Evolutionary conservation across 306 rosid species (phyloP).

Genomic region (Quercus suber): DNA sequence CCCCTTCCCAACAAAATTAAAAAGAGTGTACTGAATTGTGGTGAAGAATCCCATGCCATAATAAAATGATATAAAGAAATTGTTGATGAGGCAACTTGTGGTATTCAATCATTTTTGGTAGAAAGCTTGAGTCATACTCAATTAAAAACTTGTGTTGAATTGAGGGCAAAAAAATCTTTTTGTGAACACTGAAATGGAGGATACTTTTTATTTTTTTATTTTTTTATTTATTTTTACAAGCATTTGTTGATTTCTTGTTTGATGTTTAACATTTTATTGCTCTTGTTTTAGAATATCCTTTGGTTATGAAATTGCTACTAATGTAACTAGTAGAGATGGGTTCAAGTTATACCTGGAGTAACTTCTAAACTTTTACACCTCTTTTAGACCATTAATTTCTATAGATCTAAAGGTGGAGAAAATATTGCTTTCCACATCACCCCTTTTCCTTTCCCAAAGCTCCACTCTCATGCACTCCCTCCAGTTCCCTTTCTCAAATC

Average conservation of each 20-base stretch:
- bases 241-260: neutral
- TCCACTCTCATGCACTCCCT: too few relatives aligned
- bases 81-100: conserved; percentile 10
- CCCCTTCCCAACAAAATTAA: neutral
- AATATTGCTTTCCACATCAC: too few relatives aligned
- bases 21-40: neutral
- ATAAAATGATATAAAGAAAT: neutral
- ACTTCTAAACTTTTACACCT: too few relatives aligned
- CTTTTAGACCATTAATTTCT: too few relatives aligned
- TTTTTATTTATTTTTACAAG: conserved; percentile 8
- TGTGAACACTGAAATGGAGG: neutral
- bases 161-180: neutral
- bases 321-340: neutral
- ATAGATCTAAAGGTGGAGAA: too few relatives aligned
- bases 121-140: conserved; percentile 1
- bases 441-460: too few relatives aligned
- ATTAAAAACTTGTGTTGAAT: neutral
- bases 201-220: neutral
- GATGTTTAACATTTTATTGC: neutral
- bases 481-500: too few relatives aligned
- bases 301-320: neutral
- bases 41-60: neutral
- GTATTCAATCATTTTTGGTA: neutral
- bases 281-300: neutral
- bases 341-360: too few relatives aligned